Percentiles rank a stretch among this genome's conserved stretches.
phyloP scores from a whole-genome alignment of 768 basidiomycete species.

The Amanita rubescens region DNA sequence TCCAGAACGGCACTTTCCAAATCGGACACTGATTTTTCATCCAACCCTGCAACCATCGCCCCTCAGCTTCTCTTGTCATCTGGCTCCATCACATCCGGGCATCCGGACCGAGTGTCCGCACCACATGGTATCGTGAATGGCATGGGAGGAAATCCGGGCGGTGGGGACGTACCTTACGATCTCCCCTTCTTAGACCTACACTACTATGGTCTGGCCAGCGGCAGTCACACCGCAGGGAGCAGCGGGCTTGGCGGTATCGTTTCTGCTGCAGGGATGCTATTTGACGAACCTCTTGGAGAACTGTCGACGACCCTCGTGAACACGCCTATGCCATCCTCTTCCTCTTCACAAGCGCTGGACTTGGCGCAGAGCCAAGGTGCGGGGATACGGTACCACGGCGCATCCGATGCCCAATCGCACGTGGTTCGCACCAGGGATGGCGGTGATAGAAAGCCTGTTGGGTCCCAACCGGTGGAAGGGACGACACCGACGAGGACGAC shows the following conservation, averaged over 20 bases:
- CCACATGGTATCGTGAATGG: slow-evolving; percentile 16
- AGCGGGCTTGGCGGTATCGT: slow-evolving; percentile 12
- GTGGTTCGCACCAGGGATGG: slow-evolving; percentile 1
- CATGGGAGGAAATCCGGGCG: slow-evolving; percentile 14
- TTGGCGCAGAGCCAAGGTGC: slow-evolving; percentile 20
- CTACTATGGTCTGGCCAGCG: slow-evolving; percentile 34
- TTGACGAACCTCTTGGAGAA: slow-evolving; percentile 7
- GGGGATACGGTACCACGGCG: slow-evolving; percentile 9
- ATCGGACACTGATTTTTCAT: neutral
- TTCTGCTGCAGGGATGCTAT: slow-evolving; percentile 13
- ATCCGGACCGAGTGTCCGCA: neutral
- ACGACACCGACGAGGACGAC: neutral
- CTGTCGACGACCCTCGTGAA: neutral
- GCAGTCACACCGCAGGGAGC: slow-evolving; percentile 1
- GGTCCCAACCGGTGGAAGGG: neutral
- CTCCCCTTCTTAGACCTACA: slow-evolving; percentile 71
- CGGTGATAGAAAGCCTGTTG: neutral
- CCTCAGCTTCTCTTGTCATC: slow-evolving; percentile 4
- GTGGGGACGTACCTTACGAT: slow-evolving; percentile 28
- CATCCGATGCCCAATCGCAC: slow-evolving; percentile 4
- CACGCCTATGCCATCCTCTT: neutral
- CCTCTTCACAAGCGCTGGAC: slow-evolving; percentile 28
- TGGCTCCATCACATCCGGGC: neutral
- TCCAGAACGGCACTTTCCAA: neutral
- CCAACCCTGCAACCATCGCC: neutral